These are phyloP conservation scores for Neofusicoccum ribis DNA, from an alignment of 2,329 filamentous ascomycete genomes.

Conservation along the genomic window DNA sequence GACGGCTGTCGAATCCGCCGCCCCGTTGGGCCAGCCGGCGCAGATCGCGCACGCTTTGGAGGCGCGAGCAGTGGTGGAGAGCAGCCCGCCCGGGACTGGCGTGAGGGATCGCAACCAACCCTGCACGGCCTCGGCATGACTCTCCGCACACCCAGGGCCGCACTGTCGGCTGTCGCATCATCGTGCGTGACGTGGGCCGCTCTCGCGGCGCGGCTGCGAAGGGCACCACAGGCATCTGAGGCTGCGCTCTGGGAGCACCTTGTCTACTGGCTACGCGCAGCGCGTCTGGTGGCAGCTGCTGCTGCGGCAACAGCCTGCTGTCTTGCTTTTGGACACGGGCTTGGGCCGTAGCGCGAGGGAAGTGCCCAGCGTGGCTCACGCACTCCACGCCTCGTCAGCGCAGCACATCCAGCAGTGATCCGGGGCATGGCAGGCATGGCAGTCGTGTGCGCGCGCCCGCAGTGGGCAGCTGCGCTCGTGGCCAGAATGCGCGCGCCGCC, in stretches of 20 bases:
- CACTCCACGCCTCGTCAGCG: background rate
- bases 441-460: background rate
- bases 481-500: background rate
- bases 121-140: background rate
- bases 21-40: background rate
- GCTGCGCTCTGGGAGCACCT: background rate
- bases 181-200: constrained; percentile 5
- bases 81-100: background rate
- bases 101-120: background rate
- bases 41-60: constrained; percentile 10
- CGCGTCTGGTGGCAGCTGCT: background rate
- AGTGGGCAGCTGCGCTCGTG: constrained; percentile 1
- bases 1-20: background rate
- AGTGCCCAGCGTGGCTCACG: constrained; percentile 5
- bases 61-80: background rate
- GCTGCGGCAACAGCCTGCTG: background rate
- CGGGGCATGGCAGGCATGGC: background rate
- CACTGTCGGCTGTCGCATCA: constrained; percentile 1
- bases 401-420: background rate
- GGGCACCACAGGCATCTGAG: background rate
- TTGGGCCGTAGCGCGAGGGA: background rate
- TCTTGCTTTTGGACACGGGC: background rate
- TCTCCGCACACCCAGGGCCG: background rate
- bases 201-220: background rate
- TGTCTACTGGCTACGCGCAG: background rate